Evolutionary conservation across 306 rosid genomes (phyloP), one percentile per base, ranked within the genome.

Genomic region (Macrotyloma uniflorum): DNA sequence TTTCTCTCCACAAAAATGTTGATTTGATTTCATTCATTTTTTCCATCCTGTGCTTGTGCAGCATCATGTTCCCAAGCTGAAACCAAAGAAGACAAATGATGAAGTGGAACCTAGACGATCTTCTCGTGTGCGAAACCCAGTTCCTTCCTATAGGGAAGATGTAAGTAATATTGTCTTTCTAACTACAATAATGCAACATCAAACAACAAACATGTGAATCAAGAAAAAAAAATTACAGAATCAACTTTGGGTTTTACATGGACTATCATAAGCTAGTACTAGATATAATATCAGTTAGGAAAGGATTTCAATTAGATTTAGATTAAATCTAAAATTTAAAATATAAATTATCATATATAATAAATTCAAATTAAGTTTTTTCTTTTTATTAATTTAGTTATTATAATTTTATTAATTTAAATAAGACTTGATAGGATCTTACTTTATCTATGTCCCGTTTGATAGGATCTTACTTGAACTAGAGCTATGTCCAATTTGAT

Each of bases 1-100:
- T 54, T 62, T 36, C 72, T 8, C 55, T 76, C 3, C 1, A 11
- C 8, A 43, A 47, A 20, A 43, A 72, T 23, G 33, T 24, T 12
- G 43, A 36, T 69, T 71, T 77, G 35, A 19, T 45, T 76, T 14
- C 14, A 50, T 22, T 16, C 0, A 53, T 40, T 49, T 46, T 9
- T n/a, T 70, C 16, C 19, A 12, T 23, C 30, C 66, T 65, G 32
- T 42, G 22, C 12, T 16, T 49, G n/a, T 74, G 83, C 83, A 90
- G 96, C 82, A 57, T 33, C 74, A 46, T 32, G 50, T 36, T 80
- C 82, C 83, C 23, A 86, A 80, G 51, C 78, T 23, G 16, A 87
- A 15, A 30, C 22, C 67, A 30, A 61, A 30, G 43, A 61, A 61
- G 22, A 30, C 43, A 14, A 32, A 61, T 61, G 6, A 0, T 61